Conservation (phyloP, 1,139 yeast species). For the Zhuliangozyma blackwelliae region DNA sequence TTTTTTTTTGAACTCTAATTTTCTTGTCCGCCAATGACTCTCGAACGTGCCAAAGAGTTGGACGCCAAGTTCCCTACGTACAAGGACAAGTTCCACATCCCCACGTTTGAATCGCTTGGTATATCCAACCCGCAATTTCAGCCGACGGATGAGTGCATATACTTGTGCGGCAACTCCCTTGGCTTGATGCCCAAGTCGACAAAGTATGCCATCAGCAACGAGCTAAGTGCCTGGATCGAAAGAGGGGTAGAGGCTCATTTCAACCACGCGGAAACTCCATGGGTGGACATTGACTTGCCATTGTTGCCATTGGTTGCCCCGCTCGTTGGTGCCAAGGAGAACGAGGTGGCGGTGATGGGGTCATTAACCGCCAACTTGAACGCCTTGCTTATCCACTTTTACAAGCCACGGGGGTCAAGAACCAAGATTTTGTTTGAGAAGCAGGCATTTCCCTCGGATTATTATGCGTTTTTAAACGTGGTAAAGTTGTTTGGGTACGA, state of each 20-base stretch:
- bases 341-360: constrained; percentile 86
- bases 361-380: constrained; percentile 81
- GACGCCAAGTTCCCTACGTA: constrained; percentile 37
- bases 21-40: constrained; percentile 2
- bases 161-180: constrained; percentile 86
- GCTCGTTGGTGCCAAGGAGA: constrained; percentile 66
- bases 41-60: constrained; percentile 18
- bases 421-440: constrained; percentile 78
- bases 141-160: constrained; percentile 34
- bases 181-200: constrained; percentile 81
- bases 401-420: constrained; percentile 56
- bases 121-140: constrained; percentile 18
- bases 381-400: constrained; percentile 67
- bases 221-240: constrained; percentile 75
- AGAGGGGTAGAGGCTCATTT: constrained; percentile 86
- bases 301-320: constrained; percentile 64
- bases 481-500: constrained; percentile 59
- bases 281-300: constrained; percentile 86
- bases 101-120: constrained; percentile 56
- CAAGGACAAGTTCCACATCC: constrained; percentile 48
- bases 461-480: constrained; percentile 77
- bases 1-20: background rate
- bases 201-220: constrained; percentile 53
- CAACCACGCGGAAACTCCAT: constrained; percentile 61
- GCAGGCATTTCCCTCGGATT: constrained; percentile 89